A percentile compares a stretch with the other conserved stretches of the same genome.
Conservation (phyloP, 2,329 filamentous ascomycete genomes). For the Alternaria alternata region DNA sequence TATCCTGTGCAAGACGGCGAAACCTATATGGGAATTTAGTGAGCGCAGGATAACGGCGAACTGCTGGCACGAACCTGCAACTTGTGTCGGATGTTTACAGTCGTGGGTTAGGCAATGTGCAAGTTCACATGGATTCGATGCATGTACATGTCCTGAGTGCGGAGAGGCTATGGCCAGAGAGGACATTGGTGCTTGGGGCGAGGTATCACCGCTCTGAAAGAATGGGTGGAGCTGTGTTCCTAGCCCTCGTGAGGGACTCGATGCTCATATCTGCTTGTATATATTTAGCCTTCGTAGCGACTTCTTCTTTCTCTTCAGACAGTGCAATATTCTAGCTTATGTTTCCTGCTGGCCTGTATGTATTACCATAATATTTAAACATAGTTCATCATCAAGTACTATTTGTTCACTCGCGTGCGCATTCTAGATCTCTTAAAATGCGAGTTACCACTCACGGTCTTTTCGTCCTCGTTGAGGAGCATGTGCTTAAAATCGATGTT, state of each 20-base stretch:
- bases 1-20: constrained; percentile 37
- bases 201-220: constrained; percentile 12
- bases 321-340: background rate
- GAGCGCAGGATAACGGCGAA: constrained; percentile 30
- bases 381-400: background rate
- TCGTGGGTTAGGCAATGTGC: constrained; percentile 36
- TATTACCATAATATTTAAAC: constrained; percentile 2
- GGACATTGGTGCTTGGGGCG: constrained; percentile 36
- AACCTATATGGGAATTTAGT: constrained; percentile 31
- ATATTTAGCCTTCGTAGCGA: constrained; percentile 2
- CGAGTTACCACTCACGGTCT: background rate
- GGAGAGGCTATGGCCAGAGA: constrained; percentile 34
- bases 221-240: background rate
- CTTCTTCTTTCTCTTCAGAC: background rate
- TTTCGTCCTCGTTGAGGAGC: background rate
- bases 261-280: background rate
- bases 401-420: background rate
- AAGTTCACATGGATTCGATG: constrained; percentile 24
- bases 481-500: background rate
- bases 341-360: background rate
- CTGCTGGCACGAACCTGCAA: constrained; percentile 42
- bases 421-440: background rate
- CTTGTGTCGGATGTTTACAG: constrained; percentile 39
- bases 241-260: background rate
- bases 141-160: constrained; percentile 43